These are phyloP conservation scores for Aurantiochytrium sp. DNA, from an alignment of 108 stramenopile species.

Conservation along the genomic window DNA sequence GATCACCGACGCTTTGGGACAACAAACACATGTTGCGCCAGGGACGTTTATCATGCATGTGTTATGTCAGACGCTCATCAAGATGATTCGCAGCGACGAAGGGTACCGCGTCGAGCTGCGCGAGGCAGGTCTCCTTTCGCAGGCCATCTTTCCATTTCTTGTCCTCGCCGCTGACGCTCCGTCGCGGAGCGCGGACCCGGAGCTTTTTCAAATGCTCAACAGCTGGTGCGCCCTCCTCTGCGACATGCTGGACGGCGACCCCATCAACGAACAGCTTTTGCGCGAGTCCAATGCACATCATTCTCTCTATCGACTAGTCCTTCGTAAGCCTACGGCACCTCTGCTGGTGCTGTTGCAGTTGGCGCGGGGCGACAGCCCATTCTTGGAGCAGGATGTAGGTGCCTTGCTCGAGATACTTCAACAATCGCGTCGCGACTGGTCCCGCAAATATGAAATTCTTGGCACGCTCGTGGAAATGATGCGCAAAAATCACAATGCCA, in stretches of 20 bases:
- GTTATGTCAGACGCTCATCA: neutral
- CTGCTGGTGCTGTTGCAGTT: neutral
- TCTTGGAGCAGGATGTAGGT: neutral
- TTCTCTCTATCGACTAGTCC: neutral
- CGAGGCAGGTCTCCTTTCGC: neutral
- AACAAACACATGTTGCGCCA: neutral
- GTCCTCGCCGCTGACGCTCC: neutral
- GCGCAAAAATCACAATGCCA: neutral
- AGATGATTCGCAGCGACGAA: conserved; percentile 1
- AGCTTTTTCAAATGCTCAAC: neutral
- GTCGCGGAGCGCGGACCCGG: neutral
- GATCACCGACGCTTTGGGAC: neutral
- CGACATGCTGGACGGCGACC: neutral
- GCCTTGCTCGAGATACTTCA: neutral
- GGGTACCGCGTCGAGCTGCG: neutral
- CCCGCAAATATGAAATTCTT: neutral
- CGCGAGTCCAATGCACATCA: neutral
- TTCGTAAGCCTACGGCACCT: neutral
- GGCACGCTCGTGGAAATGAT: neutral
- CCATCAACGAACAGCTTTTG: neutral
- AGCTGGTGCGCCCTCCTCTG: neutral
- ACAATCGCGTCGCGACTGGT: neutral
- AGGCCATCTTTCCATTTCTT: neutral
- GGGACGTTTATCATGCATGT: conserved; percentile 3
- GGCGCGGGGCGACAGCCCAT: neutral